phyloP scores from a whole-genome alignment of 2,329 filamentous ascomycete genomes.

The Phoma herbarum region DNA sequence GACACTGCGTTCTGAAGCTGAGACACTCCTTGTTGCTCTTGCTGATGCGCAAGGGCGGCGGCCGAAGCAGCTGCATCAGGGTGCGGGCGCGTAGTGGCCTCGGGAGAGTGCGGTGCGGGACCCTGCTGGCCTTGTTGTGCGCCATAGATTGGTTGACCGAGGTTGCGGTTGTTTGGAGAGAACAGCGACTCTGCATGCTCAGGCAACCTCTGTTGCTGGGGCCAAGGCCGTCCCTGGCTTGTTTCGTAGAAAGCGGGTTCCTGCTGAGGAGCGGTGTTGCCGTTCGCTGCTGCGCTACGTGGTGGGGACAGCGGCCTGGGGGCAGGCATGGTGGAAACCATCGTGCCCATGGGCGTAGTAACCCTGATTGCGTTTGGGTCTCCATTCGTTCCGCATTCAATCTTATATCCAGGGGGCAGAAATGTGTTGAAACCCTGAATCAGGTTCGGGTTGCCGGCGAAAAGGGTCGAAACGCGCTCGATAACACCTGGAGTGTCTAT shows the following conservation, averaged over 20 bases:
- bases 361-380: constrained; percentile 96
- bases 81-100: constrained; percentile 48
- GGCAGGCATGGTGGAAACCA: constrained; percentile 81
- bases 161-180: constrained; percentile 55
- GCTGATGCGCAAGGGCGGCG: constrained; percentile 63
- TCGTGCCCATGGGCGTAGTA: constrained; percentile 97
- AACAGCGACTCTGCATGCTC: constrained; percentile 52
- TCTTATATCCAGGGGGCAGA: constrained; percentile 91
- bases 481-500: constrained; percentile 99
- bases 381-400: constrained; percentile 92
- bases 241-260: constrained; percentile 50
- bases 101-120: constrained; percentile 50
- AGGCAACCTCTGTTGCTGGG: constrained; percentile 45
- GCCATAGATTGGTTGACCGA: constrained; percentile 52
- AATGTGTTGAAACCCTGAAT: constrained; percentile 99
- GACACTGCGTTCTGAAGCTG: constrained; percentile 72
- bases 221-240: constrained; percentile 51
- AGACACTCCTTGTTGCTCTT: constrained; percentile 71
- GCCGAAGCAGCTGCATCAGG: constrained; percentile 51
- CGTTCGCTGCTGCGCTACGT: constrained; percentile 62
- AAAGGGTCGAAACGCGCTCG: constrained; percentile 92
- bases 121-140: constrained; percentile 46
- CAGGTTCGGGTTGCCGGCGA: constrained; percentile 91
- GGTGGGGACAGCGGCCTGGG: constrained; percentile 57
- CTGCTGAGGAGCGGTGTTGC: constrained; percentile 59